These are phyloP conservation scores for Magnusiomyces tetraspermus DNA, from an alignment of 1,139 yeast genomes.

Conservation along the genomic window DNA sequence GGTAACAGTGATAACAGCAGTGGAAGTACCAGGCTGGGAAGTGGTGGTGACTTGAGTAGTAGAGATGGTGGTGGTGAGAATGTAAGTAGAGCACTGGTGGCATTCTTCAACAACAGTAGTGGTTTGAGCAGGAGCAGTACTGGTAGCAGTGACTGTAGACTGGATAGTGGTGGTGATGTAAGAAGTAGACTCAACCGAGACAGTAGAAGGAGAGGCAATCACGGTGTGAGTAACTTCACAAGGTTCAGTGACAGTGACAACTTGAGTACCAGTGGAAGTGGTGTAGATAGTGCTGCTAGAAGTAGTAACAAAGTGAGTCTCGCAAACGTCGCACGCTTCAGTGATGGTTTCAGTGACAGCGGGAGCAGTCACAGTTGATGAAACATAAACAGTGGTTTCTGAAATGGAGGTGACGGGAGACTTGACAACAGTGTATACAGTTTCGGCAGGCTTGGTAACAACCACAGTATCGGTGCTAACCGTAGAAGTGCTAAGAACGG, in stretches of 20 bases:
- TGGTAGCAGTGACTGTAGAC: neutral
- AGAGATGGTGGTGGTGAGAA: neutral
- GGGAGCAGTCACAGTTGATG: too few relatives aligned
- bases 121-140: neutral
- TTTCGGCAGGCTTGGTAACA: neutral
- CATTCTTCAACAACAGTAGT: neutral
- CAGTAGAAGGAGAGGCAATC: neutral
- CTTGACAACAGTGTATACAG: neutral
- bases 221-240: constrained; percentile 2
- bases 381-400: too few relatives aligned
- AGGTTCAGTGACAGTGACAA: neutral
- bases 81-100: neutral
- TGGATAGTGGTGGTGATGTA: neutral
- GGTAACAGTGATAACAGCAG: too few relatives aligned
- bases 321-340: neutral
- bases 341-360: too few relatives aligned
- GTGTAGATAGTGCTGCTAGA: neutral
- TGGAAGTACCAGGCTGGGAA: too few relatives aligned
- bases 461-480: neutral
- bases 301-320: neutral
- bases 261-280: neutral
- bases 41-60: neutral
- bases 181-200: neutral
- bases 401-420: neutral
- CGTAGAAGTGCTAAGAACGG: neutral